Conservation (phyloP, 371 early-diverging fungal species). For the Mucor racemosus region DNA sequence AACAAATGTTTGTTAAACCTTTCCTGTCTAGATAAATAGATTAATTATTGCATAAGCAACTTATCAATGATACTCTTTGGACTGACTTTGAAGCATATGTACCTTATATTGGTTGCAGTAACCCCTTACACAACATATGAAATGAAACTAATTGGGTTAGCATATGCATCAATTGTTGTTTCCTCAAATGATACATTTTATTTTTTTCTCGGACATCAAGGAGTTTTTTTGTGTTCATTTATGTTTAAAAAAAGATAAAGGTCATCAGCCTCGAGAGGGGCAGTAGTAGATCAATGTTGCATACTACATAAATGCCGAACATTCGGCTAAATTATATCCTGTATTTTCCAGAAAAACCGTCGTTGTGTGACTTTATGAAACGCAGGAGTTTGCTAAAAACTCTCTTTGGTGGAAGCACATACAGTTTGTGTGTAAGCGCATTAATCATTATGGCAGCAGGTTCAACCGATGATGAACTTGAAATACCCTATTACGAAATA, state of each 20-base stretch:
- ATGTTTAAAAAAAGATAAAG: neutral
- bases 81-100: neutral
- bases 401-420: neutral
- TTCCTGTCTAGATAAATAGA: no score
- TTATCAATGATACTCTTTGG: no score
- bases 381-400: neutral
- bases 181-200: neutral
- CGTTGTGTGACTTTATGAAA: no score
- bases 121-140: neutral
- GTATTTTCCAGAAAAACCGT: no score
- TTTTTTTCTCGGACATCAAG: neutral
- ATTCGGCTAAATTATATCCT: no score
- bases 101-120: neutral
- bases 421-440: neutral
- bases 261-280: no score
- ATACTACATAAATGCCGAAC: no score
- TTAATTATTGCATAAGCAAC: no score
- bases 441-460: conserved; percentile 26
- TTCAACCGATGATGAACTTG: neutral
- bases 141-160: neutral
- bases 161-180: neutral
- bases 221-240: conserved; percentile 1
- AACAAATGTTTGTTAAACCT: no score
- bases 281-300: no score
- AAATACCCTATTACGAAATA: conserved; percentile 46